phyloP scores from a whole-genome alignment of 306 rosid species.

The Prunus salicina region DNA sequence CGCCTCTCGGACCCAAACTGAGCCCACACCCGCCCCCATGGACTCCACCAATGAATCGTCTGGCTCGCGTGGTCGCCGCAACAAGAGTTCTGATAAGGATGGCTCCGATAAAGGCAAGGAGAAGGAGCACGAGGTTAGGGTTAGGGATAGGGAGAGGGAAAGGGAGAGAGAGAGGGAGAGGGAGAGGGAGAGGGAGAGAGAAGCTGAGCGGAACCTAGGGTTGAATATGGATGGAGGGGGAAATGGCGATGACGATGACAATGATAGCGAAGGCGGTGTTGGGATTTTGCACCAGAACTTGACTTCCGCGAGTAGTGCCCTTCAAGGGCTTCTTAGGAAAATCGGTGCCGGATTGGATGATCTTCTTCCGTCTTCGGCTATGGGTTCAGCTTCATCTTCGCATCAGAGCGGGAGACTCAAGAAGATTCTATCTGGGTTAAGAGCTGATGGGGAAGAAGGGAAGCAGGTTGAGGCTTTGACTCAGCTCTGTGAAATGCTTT shows the following conservation, averaged over 20 bases:
- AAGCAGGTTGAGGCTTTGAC: constrained; percentile 93
- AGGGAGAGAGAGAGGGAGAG: constrained; percentile 71
- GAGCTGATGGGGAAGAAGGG: constrained; percentile 97
- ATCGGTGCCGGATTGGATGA: constrained; percentile 98
- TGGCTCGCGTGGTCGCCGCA: constrained; percentile 77
- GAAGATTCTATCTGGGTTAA: constrained; percentile 76
- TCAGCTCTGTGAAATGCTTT: constrained; percentile 93
- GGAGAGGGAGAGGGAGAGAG: constrained; percentile 51
- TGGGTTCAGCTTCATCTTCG: constrained; percentile 71
- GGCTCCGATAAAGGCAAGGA: constrained; percentile 76
- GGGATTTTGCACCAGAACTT: constrained; percentile 77
- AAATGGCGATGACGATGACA: constrained; percentile 67
- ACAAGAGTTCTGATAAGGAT: constrained; percentile 63
- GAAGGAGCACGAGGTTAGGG: constrained; percentile 88
- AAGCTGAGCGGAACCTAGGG: constrained; percentile 51
- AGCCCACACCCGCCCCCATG: constrained; percentile 45
- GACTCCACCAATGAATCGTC: constrained; percentile 84
- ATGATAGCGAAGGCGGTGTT: constrained; percentile 84
- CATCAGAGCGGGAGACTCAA: constrained; percentile 93
- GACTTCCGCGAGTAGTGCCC: constrained; percentile 95
- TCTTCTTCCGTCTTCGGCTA: constrained; percentile 74
- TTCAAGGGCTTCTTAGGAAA: constrained; percentile 88
- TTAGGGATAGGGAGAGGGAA: constrained; percentile 60
- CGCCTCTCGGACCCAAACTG: constrained; percentile 38
- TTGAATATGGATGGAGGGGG: constrained; percentile 60